Percentiles rank a stretch among this genome's conserved stretches.
Conservation (phyloP, 768 basidiomycete species). For the Royoungia palumana region DNA sequence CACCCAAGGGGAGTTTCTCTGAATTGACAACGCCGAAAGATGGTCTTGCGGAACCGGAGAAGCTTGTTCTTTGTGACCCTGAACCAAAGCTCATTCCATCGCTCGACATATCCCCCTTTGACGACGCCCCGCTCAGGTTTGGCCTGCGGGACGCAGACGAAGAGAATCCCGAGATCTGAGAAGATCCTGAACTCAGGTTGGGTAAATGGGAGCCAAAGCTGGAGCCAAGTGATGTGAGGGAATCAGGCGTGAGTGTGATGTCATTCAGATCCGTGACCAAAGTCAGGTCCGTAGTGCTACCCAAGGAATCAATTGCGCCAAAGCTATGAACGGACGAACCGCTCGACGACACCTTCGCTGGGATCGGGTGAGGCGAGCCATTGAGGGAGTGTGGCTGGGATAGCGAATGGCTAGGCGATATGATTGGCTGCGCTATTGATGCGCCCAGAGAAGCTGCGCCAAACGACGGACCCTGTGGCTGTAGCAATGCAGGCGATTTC, state of each 20-base stretch:
- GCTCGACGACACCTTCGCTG: constrained; percentile 22
- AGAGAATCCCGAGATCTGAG: constrained; percentile 27
- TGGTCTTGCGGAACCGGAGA: constrained; percentile 16
- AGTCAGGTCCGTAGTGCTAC: constrained; percentile 18
- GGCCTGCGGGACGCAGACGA: constrained; percentile 23
- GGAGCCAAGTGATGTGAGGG: constrained; percentile 24
- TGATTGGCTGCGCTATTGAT: constrained; percentile 21
- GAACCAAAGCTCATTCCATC: constrained; percentile 17
- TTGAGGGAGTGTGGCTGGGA: constrained; percentile 29
- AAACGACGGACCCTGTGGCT: constrained; percentile 18
- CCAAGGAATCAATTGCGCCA: constrained; percentile 8
- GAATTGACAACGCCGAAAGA: constrained; percentile 16
- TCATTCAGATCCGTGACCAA: constrained; percentile 26
- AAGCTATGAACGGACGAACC: constrained; percentile 20
- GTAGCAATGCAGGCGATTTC: constrained; percentile 15
- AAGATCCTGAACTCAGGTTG: constrained; percentile 27
- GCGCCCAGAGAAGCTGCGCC: constrained; percentile 11
- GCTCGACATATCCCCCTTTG: constrained; percentile 17
- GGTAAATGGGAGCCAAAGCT: constrained; percentile 26
- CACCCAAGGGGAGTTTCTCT: constrained; percentile 18
- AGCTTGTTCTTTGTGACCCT: constrained; percentile 21
- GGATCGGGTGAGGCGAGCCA: constrained; percentile 26
- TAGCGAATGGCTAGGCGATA: constrained; percentile 20
- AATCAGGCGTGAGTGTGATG: constrained; percentile 22
- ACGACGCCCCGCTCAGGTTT: constrained; percentile 19